Percentiles rank a stretch among this genome's conserved stretches.
These are phyloP conservation scores for Coniosporium apollinis DNA, from an alignment of 495 filamentous ascomycete genomes.

Conservation along the genomic window DNA sequence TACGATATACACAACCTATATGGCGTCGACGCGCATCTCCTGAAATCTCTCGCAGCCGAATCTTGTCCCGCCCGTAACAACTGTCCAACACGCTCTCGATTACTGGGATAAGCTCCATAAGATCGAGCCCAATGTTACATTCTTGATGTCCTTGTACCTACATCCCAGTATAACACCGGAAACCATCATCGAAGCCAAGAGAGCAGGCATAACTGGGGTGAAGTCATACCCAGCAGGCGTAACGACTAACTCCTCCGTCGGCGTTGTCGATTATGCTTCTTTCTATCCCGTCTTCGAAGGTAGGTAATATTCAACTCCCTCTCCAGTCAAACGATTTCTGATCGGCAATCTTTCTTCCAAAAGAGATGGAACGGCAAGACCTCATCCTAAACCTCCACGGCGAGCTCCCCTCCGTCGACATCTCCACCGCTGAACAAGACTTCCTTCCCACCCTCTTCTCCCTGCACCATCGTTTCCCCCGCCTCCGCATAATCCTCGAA, in stretches of 20 bases:
- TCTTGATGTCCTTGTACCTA: constrained; percentile 81
- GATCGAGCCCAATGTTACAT: constrained; percentile 57
- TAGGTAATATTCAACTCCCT: no score
- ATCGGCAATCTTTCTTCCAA: no score
- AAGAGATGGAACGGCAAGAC: constrained; percentile 53
- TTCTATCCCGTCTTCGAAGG: constrained; percentile 67
- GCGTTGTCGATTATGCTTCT: constrained; percentile 52
- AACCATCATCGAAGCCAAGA: constrained; percentile 55
- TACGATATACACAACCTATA: constrained; percentile 36
- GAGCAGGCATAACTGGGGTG: constrained; percentile 45
- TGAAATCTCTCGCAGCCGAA: constrained; percentile 38
- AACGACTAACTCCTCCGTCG: constrained; percentile 73
- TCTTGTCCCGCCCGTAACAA: constrained; percentile 58
- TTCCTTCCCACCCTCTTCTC: constrained; percentile 63
- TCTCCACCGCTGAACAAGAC: constrained; percentile 61
- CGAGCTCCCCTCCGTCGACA: constrained; percentile 43
- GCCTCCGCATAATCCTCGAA: constrained; percentile 61
- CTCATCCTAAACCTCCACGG: constrained; percentile 50
- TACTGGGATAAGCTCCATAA: constrained; percentile 51
- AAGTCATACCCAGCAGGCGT: constrained; percentile 41
- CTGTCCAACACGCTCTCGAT: constrained; percentile 53
- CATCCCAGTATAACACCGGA: constrained; percentile 62
- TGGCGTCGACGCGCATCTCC: constrained; percentile 10
- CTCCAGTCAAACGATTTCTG: no score
- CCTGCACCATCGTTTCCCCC: constrained; percentile 60